Base-by-base conservation (phyloP, 139 green algal genomes). In the Chlorella sorokiniana region DNA sequence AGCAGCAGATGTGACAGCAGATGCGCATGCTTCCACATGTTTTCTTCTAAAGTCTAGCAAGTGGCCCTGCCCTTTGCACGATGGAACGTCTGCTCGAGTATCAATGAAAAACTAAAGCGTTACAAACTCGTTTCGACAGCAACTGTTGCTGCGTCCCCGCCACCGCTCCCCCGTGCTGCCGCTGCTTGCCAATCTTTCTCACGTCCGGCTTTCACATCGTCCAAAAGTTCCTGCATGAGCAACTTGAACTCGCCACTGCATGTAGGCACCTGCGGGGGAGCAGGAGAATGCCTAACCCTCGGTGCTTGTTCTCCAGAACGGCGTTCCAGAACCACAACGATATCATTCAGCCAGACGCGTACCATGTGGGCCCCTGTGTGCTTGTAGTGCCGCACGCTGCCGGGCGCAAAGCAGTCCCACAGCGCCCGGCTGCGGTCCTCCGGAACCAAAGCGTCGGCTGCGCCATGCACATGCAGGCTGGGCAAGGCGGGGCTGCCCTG, bases 191-290 rank as follows among this genome's bases (percentile, higher is more conserved):
- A 59, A 59, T 16, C 11, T 59, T 56, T 29, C 68, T 48, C 33
- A 18, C 73, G 73, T 14, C 51, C 52, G 0, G 25, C 10, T 38
- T 56, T 54, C 8, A 22, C 73, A 22, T 51, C 52, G 8, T 90
- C 82, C 51, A 92, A 25, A 31, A 91, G 87, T 5, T 54, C 20
- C 4, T 69, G n/a, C 42, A 90, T 29, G 0, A n/a, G 35, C 38
- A 82, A 37, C 71, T 91, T 91, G 77, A 90, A 86, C 22, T 84
- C 86, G 10, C 89, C 87, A 22, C 71, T 87, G 82, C 89, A 91
- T 0, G 89, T 93, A 25, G 89, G 89, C 44, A 94, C 85, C 74
- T 81, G 74, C 35, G 33, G 33, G 14, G 63, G 33, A n/a, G n/a
- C n/a, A n/a, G n/a, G n/a, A n/a, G n/a, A n/a, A n/a, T n/a, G n/a